Conservation (phyloP, 2,329 filamentous ascomycete genomes). For the Diplodia intermedia region DNA sequence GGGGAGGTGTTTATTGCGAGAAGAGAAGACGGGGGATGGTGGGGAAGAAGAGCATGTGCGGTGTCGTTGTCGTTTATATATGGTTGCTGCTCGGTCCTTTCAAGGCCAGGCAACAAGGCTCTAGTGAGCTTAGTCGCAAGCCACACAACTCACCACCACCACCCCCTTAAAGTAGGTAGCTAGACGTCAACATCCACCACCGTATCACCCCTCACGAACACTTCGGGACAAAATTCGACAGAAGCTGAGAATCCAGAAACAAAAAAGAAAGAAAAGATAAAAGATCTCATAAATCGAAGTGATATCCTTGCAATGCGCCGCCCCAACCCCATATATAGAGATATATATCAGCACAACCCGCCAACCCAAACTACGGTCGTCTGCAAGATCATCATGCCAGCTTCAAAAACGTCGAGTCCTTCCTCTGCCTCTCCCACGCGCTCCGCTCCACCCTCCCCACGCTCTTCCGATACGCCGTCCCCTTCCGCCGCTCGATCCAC, state of each 20-base stretch:
- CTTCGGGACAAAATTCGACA: not conserved
- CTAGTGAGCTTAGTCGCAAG: not conserved
- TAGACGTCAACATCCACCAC: not conserved
- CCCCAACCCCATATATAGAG: no score
- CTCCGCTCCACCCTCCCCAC: slow-evolving; percentile 27
- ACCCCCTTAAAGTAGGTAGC: no score
- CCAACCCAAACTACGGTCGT: not conserved
- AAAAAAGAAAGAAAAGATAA: not conserved
- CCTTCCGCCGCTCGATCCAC: slow-evolving; percentile 25
- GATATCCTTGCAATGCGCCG: not conserved
- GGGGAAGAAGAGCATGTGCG: not conserved
- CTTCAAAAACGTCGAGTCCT: slow-evolving; percentile 22
- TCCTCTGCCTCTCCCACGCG: slow-evolving; percentile 27
- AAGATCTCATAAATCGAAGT: not conserved
- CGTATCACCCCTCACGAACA: no score
- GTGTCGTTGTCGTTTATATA: not conserved
- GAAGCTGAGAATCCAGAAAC: no score
- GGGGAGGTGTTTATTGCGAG: no score
- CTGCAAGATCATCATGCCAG: slow-evolving; percentile 2
- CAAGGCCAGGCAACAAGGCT: not conserved
- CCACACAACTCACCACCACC: not conserved
- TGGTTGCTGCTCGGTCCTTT: no score
- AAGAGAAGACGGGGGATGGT: no score
- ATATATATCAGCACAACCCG: no score
- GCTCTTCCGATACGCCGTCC: slow-evolving; percentile 24